Base-by-base conservation (phyloP, 805 yeast species). In the Saccharomycopsis synnaedendra region DNA sequence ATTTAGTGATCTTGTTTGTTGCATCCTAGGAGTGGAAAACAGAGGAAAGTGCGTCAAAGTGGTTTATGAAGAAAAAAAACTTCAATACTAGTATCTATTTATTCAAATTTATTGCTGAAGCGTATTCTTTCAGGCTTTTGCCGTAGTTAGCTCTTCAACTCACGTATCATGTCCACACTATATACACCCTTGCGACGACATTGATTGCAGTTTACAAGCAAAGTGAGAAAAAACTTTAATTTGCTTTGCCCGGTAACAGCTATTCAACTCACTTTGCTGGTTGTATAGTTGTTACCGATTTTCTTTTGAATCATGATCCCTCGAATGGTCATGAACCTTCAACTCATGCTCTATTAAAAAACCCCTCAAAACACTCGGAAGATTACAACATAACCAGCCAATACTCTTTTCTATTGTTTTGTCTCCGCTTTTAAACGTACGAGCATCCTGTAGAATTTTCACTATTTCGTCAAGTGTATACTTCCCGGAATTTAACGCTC, bases 381-480 rank as follows among this genome's bases (percentile, higher is more conserved):
- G 28, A 41, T 50, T 47, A 19, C 34, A 27, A 7, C 39, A 8
- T 19, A 50, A 31, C 54, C 54, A 50, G 31, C 44, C 27, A 10
- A 50, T 33, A 30, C 46, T 44, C 33, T 48, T 50, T 39, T 47
- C 45, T 34, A 34, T 9, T 8, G 9, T 11, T 8, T 32, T 31
- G 3, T 19, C 31, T 7, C 34, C 10, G 4, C 35, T 38, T 27
- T 28, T n/a, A 42, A 44, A 41, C 9, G 44, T 42, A 11, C 51
- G 27, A 2, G 43, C 27, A 4, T 11, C n/a, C 34, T 50, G 51
- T 19, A 50, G 34, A 5, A 42, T 28, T 5, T 44, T 39, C n/a
- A 37, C 33, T 28, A 51, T 11, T 28, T 44, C 33, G 3, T 48
- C 48, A 5, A 48, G 36, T 5, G 28, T 11, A 3, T 28, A 27